Base-by-base conservation (phyloP, 306 rosid genomes). In the Carpinus viminea region DNA sequence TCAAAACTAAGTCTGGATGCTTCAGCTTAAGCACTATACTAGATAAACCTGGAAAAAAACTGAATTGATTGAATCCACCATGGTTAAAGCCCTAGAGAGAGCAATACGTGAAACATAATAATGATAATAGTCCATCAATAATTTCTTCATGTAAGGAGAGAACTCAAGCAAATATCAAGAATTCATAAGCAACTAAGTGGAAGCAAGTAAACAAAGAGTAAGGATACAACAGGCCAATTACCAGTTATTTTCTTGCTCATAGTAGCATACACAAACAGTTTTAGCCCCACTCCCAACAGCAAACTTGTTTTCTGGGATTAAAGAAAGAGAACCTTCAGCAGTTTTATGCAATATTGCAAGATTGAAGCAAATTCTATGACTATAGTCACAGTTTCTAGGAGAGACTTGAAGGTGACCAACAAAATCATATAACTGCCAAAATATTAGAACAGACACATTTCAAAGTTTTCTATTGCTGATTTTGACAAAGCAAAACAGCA, bases 201-300 rank as follows among this genome's bases (percentile, higher is more conserved):
- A 74, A 74, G 80, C 74, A 43, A 47, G 60, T 57, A 56, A 15
- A 73, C 26, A 71, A 60, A 64, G 21, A 21, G 65, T 76, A 24
- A 52, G 41, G 46, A 55, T 68, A 53, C 74, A 64, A 79, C 5
- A 62, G 61, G 46, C 46, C 48, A 75, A 72, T 83, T 78, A 95
- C 98, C 96, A 95, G 85, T 95, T 95, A 82, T 93, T 93, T 72
- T 95, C 99, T 85, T 91, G 98, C 84, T 95, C 99, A 78, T 95
- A 95, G 84, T 95, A 93, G 92, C 98, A 95, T 80, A 95, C 76
- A 85, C 98, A 95, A 83, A 91, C 94, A 80, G 92, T 93, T 85
- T 90, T 95, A 70, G 99, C 97, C 73, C 99, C 99, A 85, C 98
- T 95, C 71, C 99, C 99, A 74, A 95, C 92, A 55, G 99, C 99